Evolutionary conservation across 345 rosid species (phyloP), one percentile per base, ranked within the genome.

Genomic region (thale cress (Arabidopsis thaliana)): DNA sequence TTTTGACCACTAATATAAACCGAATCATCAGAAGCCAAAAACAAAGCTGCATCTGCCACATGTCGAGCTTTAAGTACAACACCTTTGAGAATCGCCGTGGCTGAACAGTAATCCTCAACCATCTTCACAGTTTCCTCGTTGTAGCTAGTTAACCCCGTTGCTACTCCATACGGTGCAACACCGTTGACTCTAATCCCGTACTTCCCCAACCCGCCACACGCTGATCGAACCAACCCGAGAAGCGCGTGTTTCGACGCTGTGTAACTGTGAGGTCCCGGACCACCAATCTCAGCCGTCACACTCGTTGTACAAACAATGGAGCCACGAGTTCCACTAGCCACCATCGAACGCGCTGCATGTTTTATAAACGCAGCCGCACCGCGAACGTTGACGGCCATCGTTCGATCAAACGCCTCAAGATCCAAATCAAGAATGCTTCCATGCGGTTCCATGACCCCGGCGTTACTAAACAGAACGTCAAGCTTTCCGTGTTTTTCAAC

Each of bases 21-120:
- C 1, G 98, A 86, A 53, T 90, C 95, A 77, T 90, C 95, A 0
- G 95, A 89, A 45, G 97, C 98, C 22, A 93, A 81, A 79, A 90
- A 93, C 75, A 93, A 42, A n/a, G 91, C 98, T 1, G 90, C 89
- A 69, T 93, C 91, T 4, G 95, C 97, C 36, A 89, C 79, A 37
- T 93, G 88, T 37, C 79, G 82, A 2, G 93, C 86, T 73, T 87
- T 89, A 78, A 93, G 77, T 53, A 76, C 84, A 11, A 87, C 59
- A 20, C 95, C 95, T 65, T 90, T 93, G 68, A 93, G 76, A 70
- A 84, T 89, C 8, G 71, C 89, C 9, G 34, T 1, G 1, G 67
- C 82, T n/a, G 41, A 65, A 14, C 13, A 9, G 11, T 78, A 81
- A 2, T 72, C 85, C 68, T 90, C 95, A 9, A 89, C 86, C 52